Evolutionary conservation across 192 early-diverging fungal species (phyloP).

Genomic region (Coemansia sp.): DNA sequence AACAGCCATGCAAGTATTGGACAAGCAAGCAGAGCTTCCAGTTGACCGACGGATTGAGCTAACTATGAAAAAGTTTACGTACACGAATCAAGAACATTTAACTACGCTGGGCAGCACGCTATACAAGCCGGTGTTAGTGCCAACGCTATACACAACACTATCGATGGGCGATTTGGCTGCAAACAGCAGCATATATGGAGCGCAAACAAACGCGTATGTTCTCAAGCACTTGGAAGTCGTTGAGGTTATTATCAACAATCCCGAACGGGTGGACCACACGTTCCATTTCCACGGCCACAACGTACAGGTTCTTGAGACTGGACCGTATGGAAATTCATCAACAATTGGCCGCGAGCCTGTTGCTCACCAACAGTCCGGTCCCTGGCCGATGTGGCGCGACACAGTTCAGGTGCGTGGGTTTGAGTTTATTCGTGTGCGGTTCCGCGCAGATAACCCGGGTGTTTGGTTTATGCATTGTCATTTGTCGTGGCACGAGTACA

Average conservation of each 20-base stretch:
- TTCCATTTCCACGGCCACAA: too few relatives aligned
- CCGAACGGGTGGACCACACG: not conserved
- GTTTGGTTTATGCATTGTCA: conserved; percentile 83
- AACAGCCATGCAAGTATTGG: conserved; percentile 5
- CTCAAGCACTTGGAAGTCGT: conserved; percentile 59
- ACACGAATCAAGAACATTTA: not conserved
- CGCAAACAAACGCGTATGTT: conserved; percentile 48
- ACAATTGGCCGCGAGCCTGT: conserved; percentile 15
- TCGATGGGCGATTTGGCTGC: too few relatives aligned
- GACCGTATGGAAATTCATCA: conserved; percentile 53
- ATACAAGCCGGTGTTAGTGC: not conserved
- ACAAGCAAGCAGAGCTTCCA: conserved; percentile 10
- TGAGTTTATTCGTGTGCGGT: conserved; percentile 65
- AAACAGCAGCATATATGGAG: too few relatives aligned
- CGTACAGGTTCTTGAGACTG: too few relatives aligned
- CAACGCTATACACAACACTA: too few relatives aligned
- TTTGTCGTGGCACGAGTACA: conserved; percentile 53
- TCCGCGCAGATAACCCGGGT: conserved; percentile 45
- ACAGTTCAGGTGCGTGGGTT: conserved; percentile 61
- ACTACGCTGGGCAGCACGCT: not conserved
- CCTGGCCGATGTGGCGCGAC: conserved; percentile 59
- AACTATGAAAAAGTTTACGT: not conserved
- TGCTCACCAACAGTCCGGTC: not conserved
- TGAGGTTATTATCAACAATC: conserved; percentile 69
- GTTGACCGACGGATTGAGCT: conserved; percentile 1